Base-by-base conservation (phyloP, 2,329 filamentous ascomycete genomes). In the Bipolaris sorokiniana region DNA sequence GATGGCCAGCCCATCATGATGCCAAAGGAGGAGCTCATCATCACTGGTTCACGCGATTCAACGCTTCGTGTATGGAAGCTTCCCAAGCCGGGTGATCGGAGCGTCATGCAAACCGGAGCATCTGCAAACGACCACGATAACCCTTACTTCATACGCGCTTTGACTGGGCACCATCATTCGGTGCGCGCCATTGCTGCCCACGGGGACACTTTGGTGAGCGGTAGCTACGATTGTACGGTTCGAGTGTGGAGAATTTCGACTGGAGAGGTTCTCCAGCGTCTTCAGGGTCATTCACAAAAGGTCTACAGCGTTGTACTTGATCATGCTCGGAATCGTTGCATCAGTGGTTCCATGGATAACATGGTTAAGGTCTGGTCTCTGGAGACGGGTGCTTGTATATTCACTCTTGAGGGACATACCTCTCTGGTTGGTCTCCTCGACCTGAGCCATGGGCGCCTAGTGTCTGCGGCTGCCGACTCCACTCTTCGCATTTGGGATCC, bases 311-410 rank as follows among this genome's bases (percentile, higher is more conserved):
- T 99, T 7, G 95, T 99, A 7, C 81, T 98, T 20, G 95, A 99
- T 70, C 90, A 92, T 65, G 88, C 90, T 68, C 90, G 95, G 57
- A 96, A 96, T 71, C 90, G 94, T 38, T 99, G 95, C 78, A 98
- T 99, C 62, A 97, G 93, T 62, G 95, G 95, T 11, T 97, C 93
- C 6, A 99, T 99, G 95, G 95, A 99, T 76, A 97, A 95, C 61
- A 84, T 93, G 63, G 95, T 99, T 73, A 98, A 97, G 78, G 94
- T 99, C 11, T 99, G 95, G 95, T 95, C 94, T 58, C 83, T 99
- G 13, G 88, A 92, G 28, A 95, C 90, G 2, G 95, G 95, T 0
- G 81, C 88, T 0, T 91, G 92, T 65, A 81, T 98, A 10, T 90
- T 94, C 77, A 97, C 92, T 1, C 85, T 99, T 0, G 94, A 98